Percentiles rank a stretch among this genome's conserved stretches.
phyloP scores from a whole-genome alignment of 129 eudicot species.

The Flaveria ramosissima region DNA sequence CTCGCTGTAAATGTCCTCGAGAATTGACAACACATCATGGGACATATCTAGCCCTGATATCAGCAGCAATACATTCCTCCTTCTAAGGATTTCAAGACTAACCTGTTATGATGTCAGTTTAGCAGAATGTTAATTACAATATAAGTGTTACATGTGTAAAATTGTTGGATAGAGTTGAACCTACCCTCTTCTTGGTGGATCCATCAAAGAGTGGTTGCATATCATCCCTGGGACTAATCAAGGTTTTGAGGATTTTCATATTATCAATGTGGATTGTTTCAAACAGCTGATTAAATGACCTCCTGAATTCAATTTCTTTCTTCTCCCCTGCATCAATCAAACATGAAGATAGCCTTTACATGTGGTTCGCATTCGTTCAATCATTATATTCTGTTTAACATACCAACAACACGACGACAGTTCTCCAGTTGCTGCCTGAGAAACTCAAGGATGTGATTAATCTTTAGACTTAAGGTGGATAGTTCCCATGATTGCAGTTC shows the following conservation, averaged over 20 bases:
- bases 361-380: neutral
- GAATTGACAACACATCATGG: conserved; percentile 47
- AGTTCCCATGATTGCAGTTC: conserved; percentile 66
- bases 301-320: conserved; percentile 47
- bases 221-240: conserved; percentile 54
- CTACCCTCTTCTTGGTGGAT: conserved; percentile 48
- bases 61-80: conserved; percentile 59
- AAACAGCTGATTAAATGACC: conserved; percentile 42
- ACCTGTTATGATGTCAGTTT: conserved; percentile 41
- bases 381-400: conserved; percentile 21
- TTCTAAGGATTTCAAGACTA: conserved; percentile 54
- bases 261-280: conserved; percentile 64
- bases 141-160: neutral
- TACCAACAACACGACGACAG: conserved; percentile 50
- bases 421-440: conserved; percentile 36
- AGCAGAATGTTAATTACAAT: conserved; percentile 10
- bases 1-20: conserved; percentile 51
- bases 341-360: neutral
- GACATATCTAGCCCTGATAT: conserved; percentile 60
- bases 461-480: conserved; percentile 57
- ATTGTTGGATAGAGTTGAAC: neutral
- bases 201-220: conserved; percentile 64
- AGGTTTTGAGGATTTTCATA: conserved; percentile 54
- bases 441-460: conserved; percentile 54
- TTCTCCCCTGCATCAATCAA: conserved; percentile 52